Base-by-base conservation (phyloP, 768 basidiomycete genomes). In the Ramaria sp. region DNA sequence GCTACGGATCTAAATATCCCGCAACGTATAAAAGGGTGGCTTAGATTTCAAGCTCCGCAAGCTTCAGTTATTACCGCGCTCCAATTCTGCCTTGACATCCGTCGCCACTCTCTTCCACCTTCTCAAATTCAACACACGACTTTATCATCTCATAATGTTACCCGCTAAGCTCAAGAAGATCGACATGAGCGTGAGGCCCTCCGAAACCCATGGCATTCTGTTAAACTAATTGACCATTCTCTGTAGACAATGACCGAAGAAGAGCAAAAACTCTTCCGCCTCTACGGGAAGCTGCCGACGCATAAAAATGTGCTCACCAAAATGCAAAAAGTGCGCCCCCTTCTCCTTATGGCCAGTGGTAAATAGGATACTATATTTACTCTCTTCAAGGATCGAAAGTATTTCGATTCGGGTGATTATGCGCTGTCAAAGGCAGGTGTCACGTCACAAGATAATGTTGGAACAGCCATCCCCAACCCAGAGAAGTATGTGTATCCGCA, bases 371-470 rank as follows among this genome's bases (percentile, higher is more conserved):
- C n/a, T n/a, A n/a, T n/a, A n/a, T n/a, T n/a, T n/a, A n/a, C n/a
- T n/a, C n/a, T n/a, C n/a, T n/a, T n/a, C 36, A 61, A 97, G 94
- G 95, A 99, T 65, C 88, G 96, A 64, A 98, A 98, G 71, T 99
- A 92, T 73, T 99, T 99, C 68, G 96, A 98, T 71, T 98, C 95
- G 54, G 96, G 96, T 56, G 96, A 99, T 68, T 98, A 98, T 65
- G 94, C 94, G 28, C 75, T 99, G 60, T 92, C 91, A 49, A 97
- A 98, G 69, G 96, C 96, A 2, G 88, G 96, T 25, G 83, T 86
- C 45, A 77, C 85, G n/a, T 84, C 89, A 47, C 88, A 90, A 67
- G 88, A 77, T 59, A 77, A 81, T 2, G 91, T 97, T 53, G 96
- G 96, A 27, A 98, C 94, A 8, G 89, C 92, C 34, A 97, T 97